Evolutionary conservation across 2,329 filamentous ascomycete species (phyloP).

Genomic region (Monosporascus cannonballus): DNA sequence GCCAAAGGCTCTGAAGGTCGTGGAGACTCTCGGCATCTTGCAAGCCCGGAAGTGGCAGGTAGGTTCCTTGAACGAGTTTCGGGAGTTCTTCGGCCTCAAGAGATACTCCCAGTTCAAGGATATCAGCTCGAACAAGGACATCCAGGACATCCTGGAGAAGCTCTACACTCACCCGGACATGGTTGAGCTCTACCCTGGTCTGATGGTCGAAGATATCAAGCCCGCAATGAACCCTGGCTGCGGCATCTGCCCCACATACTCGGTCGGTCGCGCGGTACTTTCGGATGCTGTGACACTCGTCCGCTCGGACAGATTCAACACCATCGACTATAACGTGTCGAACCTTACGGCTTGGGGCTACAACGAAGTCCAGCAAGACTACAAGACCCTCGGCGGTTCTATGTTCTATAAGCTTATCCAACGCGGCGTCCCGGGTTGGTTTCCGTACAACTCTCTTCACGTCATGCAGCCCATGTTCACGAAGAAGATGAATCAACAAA

Average conservation of each 20-base stretch:
- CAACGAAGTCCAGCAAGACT: constrained; percentile 32
- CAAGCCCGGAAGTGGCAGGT: constrained; percentile 58
- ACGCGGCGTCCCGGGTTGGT: constrained; percentile 38
- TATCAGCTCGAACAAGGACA: constrained; percentile 51
- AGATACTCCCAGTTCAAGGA: constrained; percentile 50
- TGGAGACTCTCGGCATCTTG: constrained; percentile 58
- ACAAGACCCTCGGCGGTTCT: constrained; percentile 34
- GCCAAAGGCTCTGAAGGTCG: constrained; percentile 49
- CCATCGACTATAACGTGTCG: constrained; percentile 37
- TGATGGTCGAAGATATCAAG: constrained; percentile 56
- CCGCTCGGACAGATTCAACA: constrained; percentile 54
- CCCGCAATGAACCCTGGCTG: constrained; percentile 43
- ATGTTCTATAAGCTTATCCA: constrained; percentile 41
- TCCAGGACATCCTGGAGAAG: constrained; percentile 48
- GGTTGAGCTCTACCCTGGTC: constrained; percentile 64
- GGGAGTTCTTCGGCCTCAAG: constrained; percentile 55
- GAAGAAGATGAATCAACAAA: constrained; percentile 32
- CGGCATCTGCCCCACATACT: constrained; percentile 47
- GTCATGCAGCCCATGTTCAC: constrained; percentile 43
- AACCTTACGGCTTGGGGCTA: constrained; percentile 38
- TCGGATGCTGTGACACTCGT: constrained; percentile 56
- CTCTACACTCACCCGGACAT: constrained; percentile 59
- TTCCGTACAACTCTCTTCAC: constrained; percentile 34
- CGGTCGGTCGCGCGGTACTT: constrained; percentile 48
- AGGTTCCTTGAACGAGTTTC: constrained; percentile 58